These are phyloP conservation scores for Penicillium silybi DNA, from an alignment of 495 filamentous ascomycete genomes.

Conservation along the genomic window DNA sequence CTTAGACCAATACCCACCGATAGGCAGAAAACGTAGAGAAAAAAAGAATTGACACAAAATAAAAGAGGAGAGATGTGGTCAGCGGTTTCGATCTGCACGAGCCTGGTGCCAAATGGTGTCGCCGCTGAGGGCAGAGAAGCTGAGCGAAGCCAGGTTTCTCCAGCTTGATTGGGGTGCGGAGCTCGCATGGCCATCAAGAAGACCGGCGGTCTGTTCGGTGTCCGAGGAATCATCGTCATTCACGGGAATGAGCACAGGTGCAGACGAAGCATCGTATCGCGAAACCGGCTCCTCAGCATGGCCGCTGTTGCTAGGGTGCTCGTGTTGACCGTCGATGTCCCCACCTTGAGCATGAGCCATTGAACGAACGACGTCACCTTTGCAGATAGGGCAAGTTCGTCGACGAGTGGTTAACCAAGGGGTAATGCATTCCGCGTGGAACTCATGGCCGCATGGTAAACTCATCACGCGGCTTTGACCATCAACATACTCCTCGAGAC, in stretches of 20 bases:
- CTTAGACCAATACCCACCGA: conserved; percentile 15
- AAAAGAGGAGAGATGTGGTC: conserved; percentile 3
- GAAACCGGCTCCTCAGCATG: conserved; percentile 21
- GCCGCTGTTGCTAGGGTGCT: conserved; percentile 32
- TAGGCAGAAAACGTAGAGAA: conserved; percentile 7
- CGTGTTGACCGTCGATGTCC: conserved; percentile 47
- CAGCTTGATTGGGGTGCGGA: conserved; percentile 38
- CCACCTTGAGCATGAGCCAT: conserved; percentile 44
- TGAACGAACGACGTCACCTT: conserved; percentile 84
- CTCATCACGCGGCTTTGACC: conserved; percentile 95
- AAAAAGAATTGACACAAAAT: conserved; percentile 14
- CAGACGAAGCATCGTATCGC: conserved; percentile 41
- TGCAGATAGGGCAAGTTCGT: conserved; percentile 96
- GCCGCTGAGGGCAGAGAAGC: conserved; percentile 48
- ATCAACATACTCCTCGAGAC: conserved; percentile 93
- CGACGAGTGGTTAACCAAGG: conserved; percentile 96
- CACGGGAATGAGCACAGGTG: conserved; percentile 41
- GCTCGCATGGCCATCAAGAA: conserved; percentile 36
- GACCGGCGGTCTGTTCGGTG: conserved; percentile 39
- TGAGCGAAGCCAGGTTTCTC: conserved; percentile 42
- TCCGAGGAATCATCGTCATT: conserved; percentile 34
- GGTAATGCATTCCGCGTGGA: conserved; percentile 97
- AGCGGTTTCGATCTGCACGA: conserved; percentile 43
- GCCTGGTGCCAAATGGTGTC: conserved; percentile 50
- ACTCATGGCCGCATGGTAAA: conserved; percentile 96